Percentiles rank a stretch among this genome's conserved stretches.
Conservation (phyloP, 108 stramenopile species). For the Epithemia pelagica region DNA sequence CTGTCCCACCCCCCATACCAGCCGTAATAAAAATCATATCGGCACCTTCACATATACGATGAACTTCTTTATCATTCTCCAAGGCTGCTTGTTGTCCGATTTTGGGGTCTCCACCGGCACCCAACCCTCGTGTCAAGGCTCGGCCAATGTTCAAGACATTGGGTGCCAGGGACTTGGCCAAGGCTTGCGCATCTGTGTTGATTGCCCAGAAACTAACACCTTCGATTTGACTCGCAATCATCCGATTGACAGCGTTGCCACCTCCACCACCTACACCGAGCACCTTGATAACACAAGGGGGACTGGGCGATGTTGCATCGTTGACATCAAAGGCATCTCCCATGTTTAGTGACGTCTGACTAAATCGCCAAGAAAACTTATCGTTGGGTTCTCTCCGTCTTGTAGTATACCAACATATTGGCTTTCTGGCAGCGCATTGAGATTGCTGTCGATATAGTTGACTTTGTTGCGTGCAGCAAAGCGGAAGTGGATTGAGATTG, state of each 20-base stretch:
- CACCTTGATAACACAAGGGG: slow-evolving; percentile 41
- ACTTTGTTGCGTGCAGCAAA: too few species aligned
- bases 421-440: too few species aligned
- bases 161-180: slow-evolving; percentile 28
- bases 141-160: slow-evolving; percentile 49
- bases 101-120: slow-evolving; percentile 63
- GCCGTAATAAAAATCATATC: slow-evolving; percentile 70
- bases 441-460: too few species aligned
- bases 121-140: slow-evolving; percentile 62
- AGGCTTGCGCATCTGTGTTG: slow-evolving; percentile 75
- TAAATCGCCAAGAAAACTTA: too few species aligned
- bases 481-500: too few species aligned
- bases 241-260: slow-evolving; percentile 50
- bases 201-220: slow-evolving; percentile 68
- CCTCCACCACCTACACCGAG: slow-evolving; percentile 68
- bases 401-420: too few species aligned
- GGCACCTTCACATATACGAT: slow-evolving; percentile 36
- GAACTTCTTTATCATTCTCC: slow-evolving; percentile 44
- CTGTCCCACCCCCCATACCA: slow-evolving; percentile 83
- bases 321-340: background rate
- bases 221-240: slow-evolving; percentile 51
- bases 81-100: slow-evolving; percentile 54
- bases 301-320: background rate
- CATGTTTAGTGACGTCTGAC: too few species aligned
- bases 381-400: too few species aligned